Percentiles rank a stretch among this genome's conserved stretches.
Evolutionary conservation across 2,329 filamentous ascomycete species (phyloP).

Genomic region (Mariannaea elegans): DNA sequence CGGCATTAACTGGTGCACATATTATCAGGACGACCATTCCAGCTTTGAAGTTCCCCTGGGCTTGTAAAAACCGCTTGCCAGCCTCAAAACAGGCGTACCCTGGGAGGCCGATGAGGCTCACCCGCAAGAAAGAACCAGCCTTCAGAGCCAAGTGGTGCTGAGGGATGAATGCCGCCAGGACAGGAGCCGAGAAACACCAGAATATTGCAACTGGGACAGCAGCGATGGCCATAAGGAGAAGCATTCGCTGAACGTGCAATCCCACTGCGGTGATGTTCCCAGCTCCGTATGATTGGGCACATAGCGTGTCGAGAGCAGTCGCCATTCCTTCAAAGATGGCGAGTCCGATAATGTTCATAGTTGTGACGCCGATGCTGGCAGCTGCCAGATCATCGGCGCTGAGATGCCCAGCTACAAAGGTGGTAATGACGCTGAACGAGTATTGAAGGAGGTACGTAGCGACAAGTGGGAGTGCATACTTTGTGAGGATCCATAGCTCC

Average conservation of each 20-base stretch:
- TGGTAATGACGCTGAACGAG: slow-evolving; percentile 60
- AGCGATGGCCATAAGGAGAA: slow-evolving; percentile 57
- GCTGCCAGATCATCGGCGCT: slow-evolving; percentile 62
- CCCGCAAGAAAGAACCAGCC: slow-evolving; percentile 58
- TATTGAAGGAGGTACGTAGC: slow-evolving; percentile 65
- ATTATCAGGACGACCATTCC: slow-evolving; percentile 57
- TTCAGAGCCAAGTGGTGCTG: slow-evolving; percentile 57
- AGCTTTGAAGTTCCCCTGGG: slow-evolving; percentile 62
- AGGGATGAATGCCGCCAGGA: slow-evolving; percentile 55
- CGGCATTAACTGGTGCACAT: slow-evolving; percentile 57
- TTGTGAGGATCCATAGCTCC: slow-evolving; percentile 29
- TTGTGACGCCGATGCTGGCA: slow-evolving; percentile 60
- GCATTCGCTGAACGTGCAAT: slow-evolving; percentile 62
- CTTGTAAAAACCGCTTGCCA: slow-evolving; percentile 63
- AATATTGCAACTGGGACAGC: slow-evolving; percentile 57
- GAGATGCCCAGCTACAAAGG: slow-evolving; percentile 61
- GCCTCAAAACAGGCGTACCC: slow-evolving; percentile 64
- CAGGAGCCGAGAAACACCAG: slow-evolving; percentile 58
- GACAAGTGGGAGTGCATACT: slow-evolving; percentile 55
- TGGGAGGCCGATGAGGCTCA: slow-evolving; percentile 59
- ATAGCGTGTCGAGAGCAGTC: slow-evolving; percentile 39
- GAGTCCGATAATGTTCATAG: slow-evolving; percentile 62
- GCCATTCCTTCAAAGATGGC: slow-evolving; percentile 49
- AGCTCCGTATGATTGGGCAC: slow-evolving; percentile 40
- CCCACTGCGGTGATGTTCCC: slow-evolving; percentile 58